A percentile compares a stretch with the other conserved stretches of the same genome.
Evolutionary conservation across 805 yeast species (phyloP).

Genomic region (Spathaspora gorwiae): DNA sequence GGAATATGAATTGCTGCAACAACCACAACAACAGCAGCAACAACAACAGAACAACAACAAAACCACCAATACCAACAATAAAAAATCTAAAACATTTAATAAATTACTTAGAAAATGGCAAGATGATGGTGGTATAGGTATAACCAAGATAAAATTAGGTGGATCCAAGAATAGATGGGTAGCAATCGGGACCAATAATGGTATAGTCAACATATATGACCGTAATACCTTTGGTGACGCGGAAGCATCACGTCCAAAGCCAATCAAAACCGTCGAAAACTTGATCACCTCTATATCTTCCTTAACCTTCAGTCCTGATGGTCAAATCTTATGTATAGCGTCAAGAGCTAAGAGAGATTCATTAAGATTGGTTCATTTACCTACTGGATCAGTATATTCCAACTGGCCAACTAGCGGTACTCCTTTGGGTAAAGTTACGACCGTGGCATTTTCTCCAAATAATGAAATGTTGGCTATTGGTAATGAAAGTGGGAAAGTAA

Average conservation of each 20-base stretch:
- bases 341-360: slow-evolving; percentile 85
- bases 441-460: slow-evolving; percentile 72
- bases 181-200: slow-evolving; percentile 86
- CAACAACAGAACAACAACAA: not conserved
- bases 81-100: slow-evolving; percentile 17
- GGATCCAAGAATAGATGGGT: slow-evolving; percentile 70
- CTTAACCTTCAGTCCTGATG: slow-evolving; percentile 75
- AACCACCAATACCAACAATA: slow-evolving; percentile 16
- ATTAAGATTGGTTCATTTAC: slow-evolving; percentile 78
- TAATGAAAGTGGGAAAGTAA: slow-evolving; percentile 83
- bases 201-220: slow-evolving; percentile 86
- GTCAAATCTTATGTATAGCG: slow-evolving; percentile 82
- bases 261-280: slow-evolving; percentile 67
- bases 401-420: slow-evolving; percentile 99
- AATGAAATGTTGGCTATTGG: slow-evolving; percentile 85
- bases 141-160: slow-evolving; percentile 72
- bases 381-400: slow-evolving; percentile 77
- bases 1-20: slow-evolving; percentile 53
- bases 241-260: slow-evolving; percentile 28
- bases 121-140: slow-evolving; percentile 81
- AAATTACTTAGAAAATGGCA: slow-evolving; percentile 66
- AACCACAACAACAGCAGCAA: slow-evolving; percentile 1
- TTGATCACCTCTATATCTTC: slow-evolving; percentile 76
- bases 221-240: slow-evolving; percentile 23
- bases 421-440: slow-evolving; percentile 90